Base-by-base conservation (phyloP, 306 rosid genomes). In the Trichosanthes cucumerina region DNA sequence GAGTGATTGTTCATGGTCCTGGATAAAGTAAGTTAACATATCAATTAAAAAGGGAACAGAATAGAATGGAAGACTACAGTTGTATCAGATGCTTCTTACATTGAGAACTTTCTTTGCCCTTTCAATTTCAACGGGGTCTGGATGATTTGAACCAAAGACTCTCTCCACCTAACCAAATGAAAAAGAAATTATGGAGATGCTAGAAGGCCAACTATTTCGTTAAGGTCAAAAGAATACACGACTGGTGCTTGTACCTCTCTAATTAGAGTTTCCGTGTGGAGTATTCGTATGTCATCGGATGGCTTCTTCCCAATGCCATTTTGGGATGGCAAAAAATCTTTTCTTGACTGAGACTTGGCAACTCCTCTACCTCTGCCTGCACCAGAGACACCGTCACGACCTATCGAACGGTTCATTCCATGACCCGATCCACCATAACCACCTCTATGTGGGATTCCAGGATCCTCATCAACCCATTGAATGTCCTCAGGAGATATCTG, bases 1-100 rank as follows among this genome's bases (percentile, higher is more conserved):
- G 59, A 94, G 97, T 56, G 98, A 85, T 86, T 90, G 93, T 78
- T 94, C 98, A 58, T 94, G 98, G 49, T 92, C 97, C 98, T 93
- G 88, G 86, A 80, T 80, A 31, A 7, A 78, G 69, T 52, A 52
- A 76, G 53, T 73, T 77, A n/a, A 78, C 62, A 68, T 49, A 79
- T 63, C 38, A 58, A 54, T 49, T 66, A 66, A 72, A 33, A 34
- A 9, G 26, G 36, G 44, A 60, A 24, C 1, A 12, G 31, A 73
- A 73, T 73, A 26, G 39, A 47, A 47, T 18, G 34, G 9, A 54
- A 49, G 23, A 54, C 53, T 3, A 26, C 34, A 77, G 60, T 60
- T 26, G 79, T 23, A 39, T 28, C n/a, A 50, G 28, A 63, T 44
- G 15, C 68, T 64, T 50, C 83, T 59, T 85, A 93, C 98, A 89